These are phyloP conservation scores for Solanum tacnaense DNA, from an alignment of 257 asterid species.

Conservation along the genomic window DNA sequence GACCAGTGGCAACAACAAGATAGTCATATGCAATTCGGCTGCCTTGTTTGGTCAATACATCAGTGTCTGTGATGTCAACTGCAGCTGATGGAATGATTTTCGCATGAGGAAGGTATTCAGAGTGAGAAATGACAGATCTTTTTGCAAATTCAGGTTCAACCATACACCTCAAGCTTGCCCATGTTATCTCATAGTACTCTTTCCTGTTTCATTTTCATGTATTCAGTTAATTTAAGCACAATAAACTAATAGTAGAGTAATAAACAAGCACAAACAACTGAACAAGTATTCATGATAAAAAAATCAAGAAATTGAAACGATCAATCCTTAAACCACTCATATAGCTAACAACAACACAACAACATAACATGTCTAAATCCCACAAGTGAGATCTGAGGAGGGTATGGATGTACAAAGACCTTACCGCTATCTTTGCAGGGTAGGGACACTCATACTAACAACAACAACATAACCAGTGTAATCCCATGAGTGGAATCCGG, in stretches of 20 bases:
- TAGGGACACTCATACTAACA: neutral
- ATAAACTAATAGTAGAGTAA: neutral
- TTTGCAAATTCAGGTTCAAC: conserved; percentile 84
- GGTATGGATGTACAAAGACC: neutral
- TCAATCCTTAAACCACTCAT: neutral
- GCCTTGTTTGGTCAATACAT: conserved; percentile 60
- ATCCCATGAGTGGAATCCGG: neutral
- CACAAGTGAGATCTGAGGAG: neutral
- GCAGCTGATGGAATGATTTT: conserved; percentile 48
- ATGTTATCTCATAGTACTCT: conserved; percentile 67
- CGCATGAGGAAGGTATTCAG: conserved; percentile 61
- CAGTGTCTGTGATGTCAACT: conserved; percentile 36
- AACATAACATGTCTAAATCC: neutral
- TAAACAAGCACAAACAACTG: neutral
- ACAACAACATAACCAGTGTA: neutral
- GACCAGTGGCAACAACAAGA: conserved; percentile 90
- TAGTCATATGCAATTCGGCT: conserved; percentile 46
- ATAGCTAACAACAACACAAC: neutral
- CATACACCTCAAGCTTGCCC: conserved; percentile 76
- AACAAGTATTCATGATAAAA: neutral
- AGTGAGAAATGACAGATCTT: conserved; percentile 55
- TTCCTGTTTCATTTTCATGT: conserved; percentile 33
- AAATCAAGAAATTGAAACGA: neutral
- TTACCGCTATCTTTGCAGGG: neutral
- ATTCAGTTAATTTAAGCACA: neutral